These are phyloP conservation scores for Phyllosticta citribraziliensis DNA, from an alignment of 2,329 filamentous ascomycete genomes.

Conservation along the genomic window DNA sequence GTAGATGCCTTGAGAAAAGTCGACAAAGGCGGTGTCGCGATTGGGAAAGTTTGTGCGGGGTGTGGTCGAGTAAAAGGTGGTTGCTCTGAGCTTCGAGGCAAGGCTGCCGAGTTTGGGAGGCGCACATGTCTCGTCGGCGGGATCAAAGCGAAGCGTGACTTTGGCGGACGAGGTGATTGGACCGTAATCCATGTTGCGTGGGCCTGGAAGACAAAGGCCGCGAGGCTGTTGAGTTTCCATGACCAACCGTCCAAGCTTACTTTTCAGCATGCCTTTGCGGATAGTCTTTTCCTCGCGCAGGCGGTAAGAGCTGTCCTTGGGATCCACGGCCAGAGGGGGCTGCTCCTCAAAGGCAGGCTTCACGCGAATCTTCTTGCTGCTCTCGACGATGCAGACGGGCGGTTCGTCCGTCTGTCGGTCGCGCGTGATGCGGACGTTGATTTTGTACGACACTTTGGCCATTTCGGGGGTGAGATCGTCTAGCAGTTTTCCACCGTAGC, in stretches of 20 bases:
- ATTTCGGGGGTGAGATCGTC: constrained; percentile 57
- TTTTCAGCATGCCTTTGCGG: constrained; percentile 50
- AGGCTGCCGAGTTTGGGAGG: constrained; percentile 47
- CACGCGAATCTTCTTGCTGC: constrained; percentile 47
- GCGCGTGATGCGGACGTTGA: constrained; percentile 40
- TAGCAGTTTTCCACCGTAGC: constrained; percentile 39
- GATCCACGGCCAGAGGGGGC: constrained; percentile 46
- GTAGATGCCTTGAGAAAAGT: constrained; percentile 43
- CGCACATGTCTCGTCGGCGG: constrained; percentile 35
- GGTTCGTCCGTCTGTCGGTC: constrained; percentile 28
- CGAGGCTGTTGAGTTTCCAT: constrained; percentile 50
- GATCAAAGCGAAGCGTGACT: constrained; percentile 52
- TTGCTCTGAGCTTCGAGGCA: constrained; percentile 45
- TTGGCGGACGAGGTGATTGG: constrained; percentile 46
- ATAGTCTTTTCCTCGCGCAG: constrained; percentile 50
- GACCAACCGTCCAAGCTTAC: constrained; percentile 47
- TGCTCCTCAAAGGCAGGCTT: constrained; percentile 50
- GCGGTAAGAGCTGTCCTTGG: constrained; percentile 40
- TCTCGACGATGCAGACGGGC: constrained; percentile 38
- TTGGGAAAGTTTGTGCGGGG: constrained; percentile 43
- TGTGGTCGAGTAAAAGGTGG: constrained; percentile 46
- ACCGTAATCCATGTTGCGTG: constrained; percentile 26
- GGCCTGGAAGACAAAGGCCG: constrained; percentile 41
- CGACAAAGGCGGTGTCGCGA: constrained; percentile 31
- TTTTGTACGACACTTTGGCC: constrained; percentile 48